phyloP scores from a whole-genome alignment of 495 filamentous ascomycete genomes.

The Neurospora sp. region DNA sequence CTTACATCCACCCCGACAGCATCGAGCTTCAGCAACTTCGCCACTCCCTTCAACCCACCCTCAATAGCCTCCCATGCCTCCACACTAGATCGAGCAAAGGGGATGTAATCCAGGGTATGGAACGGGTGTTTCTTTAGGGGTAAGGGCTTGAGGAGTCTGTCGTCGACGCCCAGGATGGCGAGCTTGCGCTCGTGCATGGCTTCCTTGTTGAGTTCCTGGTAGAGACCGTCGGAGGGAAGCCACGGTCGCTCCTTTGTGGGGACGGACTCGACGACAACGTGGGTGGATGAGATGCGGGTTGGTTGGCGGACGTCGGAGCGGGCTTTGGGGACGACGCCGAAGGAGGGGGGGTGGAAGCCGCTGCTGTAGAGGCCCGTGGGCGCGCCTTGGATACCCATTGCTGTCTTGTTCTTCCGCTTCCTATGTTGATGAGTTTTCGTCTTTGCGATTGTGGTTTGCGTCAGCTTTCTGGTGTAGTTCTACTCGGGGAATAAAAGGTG shows the following conservation, averaged over 20 bases:
- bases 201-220: neutral
- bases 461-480: neutral
- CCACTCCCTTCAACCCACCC: neutral
- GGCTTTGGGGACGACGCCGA: neutral
- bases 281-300: neutral
- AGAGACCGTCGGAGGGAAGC: neutral
- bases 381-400: neutral
- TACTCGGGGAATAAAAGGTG: neutral
- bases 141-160: neutral
- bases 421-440: neutral
- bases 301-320: neutral
- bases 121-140: neutral
- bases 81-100: neutral
- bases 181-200: neutral
- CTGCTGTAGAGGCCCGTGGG: neutral
- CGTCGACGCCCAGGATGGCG: neutral
- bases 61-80: neutral
- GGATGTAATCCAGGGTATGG: neutral
- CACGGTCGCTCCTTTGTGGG: neutral
- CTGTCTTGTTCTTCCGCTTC: neutral
- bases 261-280: neutral
- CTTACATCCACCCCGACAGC: neutral
- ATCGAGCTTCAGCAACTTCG: neutral
- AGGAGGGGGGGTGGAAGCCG: neutral
- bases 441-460: neutral